Base-by-base conservation (phyloP, 495 filamentous ascomycete species). In the Wilcoxina mikolae region DNA sequence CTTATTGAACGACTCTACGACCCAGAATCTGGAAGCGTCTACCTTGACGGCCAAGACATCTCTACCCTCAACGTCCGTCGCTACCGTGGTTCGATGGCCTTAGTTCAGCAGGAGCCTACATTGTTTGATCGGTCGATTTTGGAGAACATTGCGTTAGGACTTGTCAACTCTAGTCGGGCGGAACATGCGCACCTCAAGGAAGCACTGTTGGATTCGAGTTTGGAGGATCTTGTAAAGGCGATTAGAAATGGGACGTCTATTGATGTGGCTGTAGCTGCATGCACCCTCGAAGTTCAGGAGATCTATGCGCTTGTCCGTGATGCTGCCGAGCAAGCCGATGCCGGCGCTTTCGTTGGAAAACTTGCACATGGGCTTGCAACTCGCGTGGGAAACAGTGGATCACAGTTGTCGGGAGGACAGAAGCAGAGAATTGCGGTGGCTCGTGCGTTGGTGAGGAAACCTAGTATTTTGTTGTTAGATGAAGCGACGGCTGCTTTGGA, bases 31-130 rank as follows among this genome's bases (percentile, higher is more conserved):
- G 76, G 76, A 0, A 70, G 67, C 7, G 70, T 85, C 33, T 54
- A 65, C 2, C 67, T 85, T 4, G 77, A 78, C 45, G 76, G 72
- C 7, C 67, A 72, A 5, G 68, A 78, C 57, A 45, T 84, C 15
- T 67, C 68, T 0, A 70, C 75, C 3, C 51, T 83, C 51, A 82
- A 84, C 24, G 66, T 79, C 2, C 73, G 71, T 10, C 71, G 74
- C 27, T 65, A 83, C 51, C 67, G 82, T 44, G 71, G 73, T 29
- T 72, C 73, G 52, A 67, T 85, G 31, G 74, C 75, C 48, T 66
- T 84, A 0, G 83, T 86, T 5, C 75, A 82, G 56, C 81, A 87
- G 61, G 80, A 84, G 28, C 77, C 82, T 0, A 72, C 76, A 22
- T 71, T 86, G 0, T 72, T 85, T 24, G 71, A 78, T 33, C 73